Evolutionary conservation across 2,329 filamentous ascomycete genomes (phyloP), one percentile per base, ranked within the genome.

Genomic region (Conoideocrella luteorostrata): DNA sequence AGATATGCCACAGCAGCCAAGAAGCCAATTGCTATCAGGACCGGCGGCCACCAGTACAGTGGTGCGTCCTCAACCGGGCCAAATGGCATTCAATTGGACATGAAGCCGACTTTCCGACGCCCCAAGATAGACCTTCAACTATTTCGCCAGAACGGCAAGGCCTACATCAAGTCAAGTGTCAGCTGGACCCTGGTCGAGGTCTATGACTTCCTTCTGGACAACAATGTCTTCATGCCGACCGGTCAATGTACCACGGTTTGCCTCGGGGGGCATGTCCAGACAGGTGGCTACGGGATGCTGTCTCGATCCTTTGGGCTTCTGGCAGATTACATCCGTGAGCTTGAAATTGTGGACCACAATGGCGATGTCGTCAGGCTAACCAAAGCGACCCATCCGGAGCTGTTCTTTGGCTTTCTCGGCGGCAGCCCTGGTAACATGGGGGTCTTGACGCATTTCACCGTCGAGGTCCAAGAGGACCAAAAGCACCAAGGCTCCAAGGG

Each of bases 361-460:
- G 77, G 77, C 0, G 47, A 61, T 10, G 57, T 71, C 20, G 55
- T 71, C 2, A 68, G 66, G 4, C 66, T 78, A 4, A 72, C 66
- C 15, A 70, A 64, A n/a, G 52, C 64, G 0, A 57, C 64, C n/a
- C 68, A 81, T 41, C 51, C 67, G 0, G 77, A 82, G 30, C 64
- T 82, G 0, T 82, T 78, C 58, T 82, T 74, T 65, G 78, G 76
- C 2, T 62, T 80, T 3, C 64, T 70, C 7, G 77, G 77, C 3
- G 77, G 78, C 3, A 78, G 78, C 3, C 74, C 72, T 0, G 77
- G 75, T 2, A 80, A 73, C 26, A 75, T 77, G 39, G 78, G 72
- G 1, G 66, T 82, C 4, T 68, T 81, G 4, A 67, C 70, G 1
- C 77, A 75, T 6, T 68, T 77, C 57, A 79, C 74, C 0, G 57